These are phyloP conservation scores for Fraxinus paxiana DNA, from an alignment of 305 asterid species.

Conservation along the genomic window DNA sequence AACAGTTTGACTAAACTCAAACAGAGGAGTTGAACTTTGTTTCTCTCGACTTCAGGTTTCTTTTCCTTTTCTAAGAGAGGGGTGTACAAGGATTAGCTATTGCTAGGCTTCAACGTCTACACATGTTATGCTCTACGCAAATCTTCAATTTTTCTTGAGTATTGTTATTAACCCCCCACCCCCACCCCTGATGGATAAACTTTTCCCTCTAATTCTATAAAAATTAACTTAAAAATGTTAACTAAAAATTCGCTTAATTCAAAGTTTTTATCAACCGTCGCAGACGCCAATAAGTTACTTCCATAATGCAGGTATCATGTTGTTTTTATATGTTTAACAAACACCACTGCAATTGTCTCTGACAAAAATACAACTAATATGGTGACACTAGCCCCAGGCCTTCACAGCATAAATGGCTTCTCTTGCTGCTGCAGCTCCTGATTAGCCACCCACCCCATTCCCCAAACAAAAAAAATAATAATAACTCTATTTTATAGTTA, in stretches of 20 bases:
- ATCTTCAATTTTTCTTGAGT: not conserved
- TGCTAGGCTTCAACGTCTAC: not conserved
- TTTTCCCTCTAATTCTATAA: not conserved
- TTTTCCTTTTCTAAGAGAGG: not conserved
- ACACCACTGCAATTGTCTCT: not conserved
- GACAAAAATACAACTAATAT: not conserved
- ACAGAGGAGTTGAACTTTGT: not conserved
- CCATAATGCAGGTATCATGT: not conserved
- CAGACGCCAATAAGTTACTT: not conserved
- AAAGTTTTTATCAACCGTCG: not conserved
- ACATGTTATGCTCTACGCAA: not conserved
- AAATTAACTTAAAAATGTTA: not conserved
- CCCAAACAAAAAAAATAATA: not conserved
- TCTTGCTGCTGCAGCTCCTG: not conserved
- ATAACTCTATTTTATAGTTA: not conserved
- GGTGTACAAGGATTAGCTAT: not conserved
- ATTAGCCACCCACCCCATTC: not conserved
- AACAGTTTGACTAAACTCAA: too few species aligned
- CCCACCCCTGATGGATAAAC: not conserved
- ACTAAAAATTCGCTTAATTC: not conserved
- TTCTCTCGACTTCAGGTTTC: not conserved
- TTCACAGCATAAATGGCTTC: not conserved
- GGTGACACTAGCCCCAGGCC: not conserved
- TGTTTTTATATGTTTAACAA: not conserved
- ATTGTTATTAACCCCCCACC: not conserved